Percentiles rank a stretch among this genome's conserved stretches.
Conservation (phyloP, 805 yeast species). For the Nakazawaea populi region DNA sequence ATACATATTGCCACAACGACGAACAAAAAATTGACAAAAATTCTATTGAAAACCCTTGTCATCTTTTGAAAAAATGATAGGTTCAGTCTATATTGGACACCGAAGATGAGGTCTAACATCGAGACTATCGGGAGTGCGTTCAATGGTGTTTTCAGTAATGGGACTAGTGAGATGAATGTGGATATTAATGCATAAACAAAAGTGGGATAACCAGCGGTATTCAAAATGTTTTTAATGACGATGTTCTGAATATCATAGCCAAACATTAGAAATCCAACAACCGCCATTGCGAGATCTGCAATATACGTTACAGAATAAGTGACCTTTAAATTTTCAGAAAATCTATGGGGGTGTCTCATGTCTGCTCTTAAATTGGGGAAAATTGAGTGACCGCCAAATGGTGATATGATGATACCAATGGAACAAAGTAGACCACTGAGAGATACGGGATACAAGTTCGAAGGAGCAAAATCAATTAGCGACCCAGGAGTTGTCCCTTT, state of each 20-base stretch:
- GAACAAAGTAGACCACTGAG: conserved; percentile 37
- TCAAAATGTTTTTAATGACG: conserved; percentile 68
- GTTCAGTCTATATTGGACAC: conserved; percentile 14
- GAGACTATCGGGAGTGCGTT: conserved; percentile 82
- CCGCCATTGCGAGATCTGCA: conserved; percentile 57
- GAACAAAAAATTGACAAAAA: conserved; percentile 55
- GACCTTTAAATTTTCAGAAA: conserved; percentile 41
- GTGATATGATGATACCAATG: conserved; percentile 64
- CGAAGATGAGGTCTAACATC: conserved; percentile 50
- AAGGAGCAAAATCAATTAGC: conserved; percentile 38
- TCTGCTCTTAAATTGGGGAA: conserved; percentile 74
- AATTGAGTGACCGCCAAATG: conserved; percentile 82
- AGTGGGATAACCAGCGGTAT: conserved; percentile 61
- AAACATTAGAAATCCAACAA: conserved; percentile 74
- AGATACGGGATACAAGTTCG: conserved; percentile 34
- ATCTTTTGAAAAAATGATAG: conserved; percentile 4
- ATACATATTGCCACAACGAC: conserved; percentile 62
- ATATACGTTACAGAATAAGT: conserved; percentile 54
- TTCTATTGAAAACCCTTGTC: conserved; percentile 25
- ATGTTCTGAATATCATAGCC: conserved; percentile 66
- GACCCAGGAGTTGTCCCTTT: conserved; percentile 48
- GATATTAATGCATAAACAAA: conserved; percentile 54
- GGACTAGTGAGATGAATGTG: conserved; percentile 68
- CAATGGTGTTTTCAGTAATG: conserved; percentile 81
- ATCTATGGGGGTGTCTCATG: conserved; percentile 67